These are phyloP conservation scores for Heliocybe sulcata DNA, from an alignment of 1,284 basidiomycete genomes.

Conservation along the genomic window DNA sequence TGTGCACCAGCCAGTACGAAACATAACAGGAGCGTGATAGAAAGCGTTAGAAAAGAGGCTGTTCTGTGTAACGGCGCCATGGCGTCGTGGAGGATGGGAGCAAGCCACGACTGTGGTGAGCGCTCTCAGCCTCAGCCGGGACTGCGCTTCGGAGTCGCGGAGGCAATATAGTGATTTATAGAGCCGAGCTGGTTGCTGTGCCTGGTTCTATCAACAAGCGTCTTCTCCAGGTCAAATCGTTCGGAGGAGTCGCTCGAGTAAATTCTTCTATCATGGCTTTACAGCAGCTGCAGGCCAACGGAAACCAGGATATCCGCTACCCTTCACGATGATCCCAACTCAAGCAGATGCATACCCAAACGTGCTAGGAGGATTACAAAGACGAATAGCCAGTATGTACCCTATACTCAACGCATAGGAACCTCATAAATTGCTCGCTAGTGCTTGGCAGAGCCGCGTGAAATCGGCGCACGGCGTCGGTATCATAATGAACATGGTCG, in stretches of 20 bases:
- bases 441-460: neutral
- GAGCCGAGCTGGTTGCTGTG: neutral
- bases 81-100: conserved; percentile 5
- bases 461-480: neutral
- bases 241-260: too few relatives aligned
- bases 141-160: neutral
- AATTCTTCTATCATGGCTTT: too few relatives aligned
- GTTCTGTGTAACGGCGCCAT: conserved; percentile 31
- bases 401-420: too few relatives aligned
- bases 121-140: neutral
- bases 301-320: too few relatives aligned
- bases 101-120: neutral
- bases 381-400: too few relatives aligned
- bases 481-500: neutral
- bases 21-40: conserved; percentile 19
- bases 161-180: neutral
- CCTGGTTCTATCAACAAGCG: neutral
- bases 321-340: too few relatives aligned
- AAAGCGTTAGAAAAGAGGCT: conserved; percentile 23
- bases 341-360: too few relatives aligned
- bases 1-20: conserved; percentile 25
- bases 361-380: too few relatives aligned
- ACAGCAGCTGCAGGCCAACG: too few relatives aligned
- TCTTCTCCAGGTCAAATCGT: too few relatives aligned
- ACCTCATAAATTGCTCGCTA: neutral